Evolutionary conservation across 139 green algal genomes (phyloP).

Genomic region (Microglena sp.): DNA sequence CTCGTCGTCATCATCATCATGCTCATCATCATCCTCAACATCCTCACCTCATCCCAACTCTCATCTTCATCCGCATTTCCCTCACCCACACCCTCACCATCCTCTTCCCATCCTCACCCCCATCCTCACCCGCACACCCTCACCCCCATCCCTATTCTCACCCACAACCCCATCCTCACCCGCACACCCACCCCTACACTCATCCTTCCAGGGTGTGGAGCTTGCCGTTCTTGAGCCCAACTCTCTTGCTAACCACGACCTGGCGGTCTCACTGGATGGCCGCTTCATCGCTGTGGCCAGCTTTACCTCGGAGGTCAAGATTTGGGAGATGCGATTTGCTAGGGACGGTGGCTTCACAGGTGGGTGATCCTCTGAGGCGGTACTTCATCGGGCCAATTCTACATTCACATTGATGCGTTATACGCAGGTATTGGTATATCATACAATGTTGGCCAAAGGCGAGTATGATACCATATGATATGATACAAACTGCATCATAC

Average conservation of each 20-base stretch:
- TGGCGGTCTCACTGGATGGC: constrained; percentile 35
- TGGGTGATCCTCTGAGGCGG: too few species aligned
- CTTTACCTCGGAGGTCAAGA: constrained; percentile 44
- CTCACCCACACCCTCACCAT: too few species aligned
- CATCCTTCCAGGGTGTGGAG: constrained; percentile 19
- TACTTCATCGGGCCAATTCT: not conserved
- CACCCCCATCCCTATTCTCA: not conserved
- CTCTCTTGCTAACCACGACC: constrained; percentile 38
- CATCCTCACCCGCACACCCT: not conserved
- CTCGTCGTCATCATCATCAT: too few species aligned
- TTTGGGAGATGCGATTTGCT: constrained; percentile 36
- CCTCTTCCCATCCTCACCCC: too few species aligned
- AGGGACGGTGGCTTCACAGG: constrained; percentile 11
- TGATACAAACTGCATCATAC: too few species aligned
- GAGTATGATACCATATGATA: too few species aligned
- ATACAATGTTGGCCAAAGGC: too few species aligned
- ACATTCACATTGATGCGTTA: too few species aligned
- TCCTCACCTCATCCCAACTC: too few species aligned
- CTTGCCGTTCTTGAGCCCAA: constrained; percentile 34
- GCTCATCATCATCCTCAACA: too few species aligned
- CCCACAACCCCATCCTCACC: not conserved
- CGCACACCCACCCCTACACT: not conserved
- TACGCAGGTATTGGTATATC: too few species aligned
- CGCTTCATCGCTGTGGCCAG: constrained; percentile 38
- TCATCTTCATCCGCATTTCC: too few species aligned